A percentile compares a stretch with the other conserved stretches of the same genome.
Conservation (phyloP, 164 flowering plant genomes). For the Dillenia turbinata region DNA sequence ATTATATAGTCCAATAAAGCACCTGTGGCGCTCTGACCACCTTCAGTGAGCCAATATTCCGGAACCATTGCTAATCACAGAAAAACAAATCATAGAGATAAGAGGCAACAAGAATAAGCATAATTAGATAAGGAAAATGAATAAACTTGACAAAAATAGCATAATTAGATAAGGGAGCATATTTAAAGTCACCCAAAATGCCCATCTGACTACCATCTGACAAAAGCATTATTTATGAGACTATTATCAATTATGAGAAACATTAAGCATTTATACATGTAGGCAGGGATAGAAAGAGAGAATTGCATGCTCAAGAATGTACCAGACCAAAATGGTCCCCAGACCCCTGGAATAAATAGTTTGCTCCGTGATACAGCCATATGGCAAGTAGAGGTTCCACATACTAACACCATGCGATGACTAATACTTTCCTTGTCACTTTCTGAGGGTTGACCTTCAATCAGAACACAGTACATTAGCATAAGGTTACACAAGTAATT, state of each 20-base stretch:
- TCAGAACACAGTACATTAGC: conserved; percentile 2
- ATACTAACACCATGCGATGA: conserved; percentile 81
- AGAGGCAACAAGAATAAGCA: no score
- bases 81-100: neutral
- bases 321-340: conserved; percentile 99
- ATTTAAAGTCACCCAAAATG: no score
- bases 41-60: conserved; percentile 95
- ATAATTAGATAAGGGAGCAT: no score
- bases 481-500: neutral
- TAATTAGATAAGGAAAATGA: no score
- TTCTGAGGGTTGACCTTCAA: conserved; percentile 31
- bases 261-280: no score
- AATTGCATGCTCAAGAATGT: conserved; percentile 3
- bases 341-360: conserved; percentile 89
- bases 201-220: no score
- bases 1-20: conserved; percentile 73
- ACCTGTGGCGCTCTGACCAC: conserved; percentile 99
- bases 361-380: conserved; percentile 80
- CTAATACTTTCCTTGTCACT: conserved; percentile 53
- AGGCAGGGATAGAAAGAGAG: conserved; percentile 1
- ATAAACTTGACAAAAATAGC: no score
- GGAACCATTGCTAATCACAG: conserved; percentile 78
- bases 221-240: no score
- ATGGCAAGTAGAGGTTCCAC: conserved; percentile 98
- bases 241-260: no score